Evolutionary conservation across 768 basidiomycete species (phyloP), one percentile per base, ranked within the genome.

Genomic region (Leccinum subgranulosum): DNA sequence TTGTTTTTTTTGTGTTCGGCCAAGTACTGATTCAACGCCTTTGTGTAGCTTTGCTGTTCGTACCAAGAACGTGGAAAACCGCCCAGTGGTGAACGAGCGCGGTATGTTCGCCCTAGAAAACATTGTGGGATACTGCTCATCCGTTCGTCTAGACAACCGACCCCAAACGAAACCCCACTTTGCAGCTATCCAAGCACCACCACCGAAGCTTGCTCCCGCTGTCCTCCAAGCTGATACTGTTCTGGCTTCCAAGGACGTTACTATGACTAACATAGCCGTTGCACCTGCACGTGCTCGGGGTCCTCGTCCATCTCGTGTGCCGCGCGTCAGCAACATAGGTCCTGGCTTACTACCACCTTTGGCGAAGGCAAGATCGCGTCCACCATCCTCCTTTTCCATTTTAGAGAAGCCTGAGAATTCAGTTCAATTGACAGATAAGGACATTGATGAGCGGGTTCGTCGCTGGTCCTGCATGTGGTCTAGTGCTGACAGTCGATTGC

Each of bases 1-100:
- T 11, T 11, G 4, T 54, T 54, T 27, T 47, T 19, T 50, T 47
- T 10, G 17, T 10, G 17, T n/a, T 33, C 45, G 10, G 23, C 45
- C 45, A 15, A 21, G 23, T 49, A 9, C 33, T 57, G 12, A 55
- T 54, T 49, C 19, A 17, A 19, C 8, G 39, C 17, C n/a, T 49
- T 49, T 43, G 76, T 11, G 10, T 63, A 84, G 90, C 68, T 94
- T 93, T 64, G 91, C 90, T 14, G 84, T 86, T 36, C 82, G 89
- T 39, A 90, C 92, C 19, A 92, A 92, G 79, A 88, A 92, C 62
- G 75, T 94, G 3, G 91, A 93, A 76, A 94, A 93, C 67, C 86
- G 84, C 58, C 86, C 87, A 2, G 82, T 86, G 23, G 78, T 92
- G 27, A 90, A 92, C 61, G 88, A 92, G 63, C 84, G 83, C 60